Conservation (phyloP, 208 protist species). For the Leishmania arabica region DNA sequence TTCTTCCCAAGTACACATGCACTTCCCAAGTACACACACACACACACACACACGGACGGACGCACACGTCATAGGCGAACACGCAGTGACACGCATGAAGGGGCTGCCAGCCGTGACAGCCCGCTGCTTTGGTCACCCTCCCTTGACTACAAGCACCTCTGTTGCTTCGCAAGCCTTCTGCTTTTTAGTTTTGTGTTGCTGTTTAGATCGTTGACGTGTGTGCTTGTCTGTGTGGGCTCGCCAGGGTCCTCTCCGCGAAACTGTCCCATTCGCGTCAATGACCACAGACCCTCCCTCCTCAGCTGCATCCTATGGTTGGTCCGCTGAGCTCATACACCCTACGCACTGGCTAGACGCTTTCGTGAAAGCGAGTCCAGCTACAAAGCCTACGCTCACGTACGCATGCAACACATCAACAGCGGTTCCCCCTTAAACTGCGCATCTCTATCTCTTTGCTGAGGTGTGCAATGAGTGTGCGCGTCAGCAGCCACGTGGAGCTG, state of each 20-base stretch:
- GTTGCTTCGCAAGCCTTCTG: not conserved
- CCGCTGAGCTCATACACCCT: not conserved
- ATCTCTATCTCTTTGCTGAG: not conserved
- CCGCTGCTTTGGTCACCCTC: not conserved
- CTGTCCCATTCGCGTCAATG: not conserved
- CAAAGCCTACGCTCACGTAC: not conserved
- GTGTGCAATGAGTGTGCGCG: not conserved
- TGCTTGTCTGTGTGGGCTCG: not conserved
- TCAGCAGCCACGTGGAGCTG: not conserved
- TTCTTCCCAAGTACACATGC: not conserved
- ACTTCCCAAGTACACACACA: not conserved
- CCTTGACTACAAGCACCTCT: not conserved
- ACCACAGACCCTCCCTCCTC: not conserved
- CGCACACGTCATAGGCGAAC: not conserved
- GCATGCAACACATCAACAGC: not conserved
- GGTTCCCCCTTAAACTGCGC: not conserved
- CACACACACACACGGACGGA: not conserved
- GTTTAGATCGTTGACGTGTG: not conserved
- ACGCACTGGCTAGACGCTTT: not conserved
- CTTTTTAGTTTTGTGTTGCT: not conserved
- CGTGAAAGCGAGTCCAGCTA: not conserved
- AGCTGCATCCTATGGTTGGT: not conserved
- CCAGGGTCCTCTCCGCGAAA: constrained; percentile 2
- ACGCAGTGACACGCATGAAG: not conserved
- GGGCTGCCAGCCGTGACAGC: not conserved